phyloP scores from a whole-genome alignment of 2,329 filamentous ascomycete genomes.

The Epicoccum sorghinum region DNA sequence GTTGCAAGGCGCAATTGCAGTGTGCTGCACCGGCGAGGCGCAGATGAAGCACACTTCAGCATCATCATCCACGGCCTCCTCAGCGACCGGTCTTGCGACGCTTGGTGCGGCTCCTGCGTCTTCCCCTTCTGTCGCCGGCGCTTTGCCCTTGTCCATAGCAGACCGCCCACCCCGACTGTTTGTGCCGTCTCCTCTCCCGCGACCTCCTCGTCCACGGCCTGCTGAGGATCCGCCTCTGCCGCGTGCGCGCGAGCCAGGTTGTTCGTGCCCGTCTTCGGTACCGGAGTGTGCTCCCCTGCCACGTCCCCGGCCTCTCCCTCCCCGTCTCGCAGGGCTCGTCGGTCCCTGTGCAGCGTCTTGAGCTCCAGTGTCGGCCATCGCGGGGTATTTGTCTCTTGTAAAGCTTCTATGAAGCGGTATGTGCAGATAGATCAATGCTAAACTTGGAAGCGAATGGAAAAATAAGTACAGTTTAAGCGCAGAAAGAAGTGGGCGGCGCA shows the following conservation, averaged over 20 bases:
- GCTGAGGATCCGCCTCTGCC: slow-evolving; percentile 43
- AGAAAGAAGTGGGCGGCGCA: slow-evolving; percentile 4
- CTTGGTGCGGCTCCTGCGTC: slow-evolving; percentile 9
- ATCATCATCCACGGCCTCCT: slow-evolving; percentile 35
- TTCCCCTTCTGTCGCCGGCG: slow-evolving; percentile 20
- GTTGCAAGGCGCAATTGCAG: slow-evolving; percentile 90
- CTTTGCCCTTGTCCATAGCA: slow-evolving; percentile 38
- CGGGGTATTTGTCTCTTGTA: slow-evolving; percentile 28
- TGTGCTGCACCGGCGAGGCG: slow-evolving; percentile 85
- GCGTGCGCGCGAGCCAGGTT: slow-evolving; percentile 34
- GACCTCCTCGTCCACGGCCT: slow-evolving; percentile 40
- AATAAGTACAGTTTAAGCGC: neutral
- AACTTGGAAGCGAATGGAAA: slow-evolving; percentile 4
- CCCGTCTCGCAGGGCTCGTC: slow-evolving; percentile 35
- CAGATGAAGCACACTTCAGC: slow-evolving; percentile 95
- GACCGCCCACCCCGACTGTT: slow-evolving; percentile 31
- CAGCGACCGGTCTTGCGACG: slow-evolving; percentile 12
- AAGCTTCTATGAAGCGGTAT: slow-evolving; percentile 5
- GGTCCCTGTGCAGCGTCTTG: slow-evolving; percentile 33
- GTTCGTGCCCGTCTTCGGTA: slow-evolving; percentile 27
- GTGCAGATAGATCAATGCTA: neutral
- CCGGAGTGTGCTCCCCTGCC: slow-evolving; percentile 33
- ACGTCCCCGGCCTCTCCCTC: slow-evolving; percentile 39
- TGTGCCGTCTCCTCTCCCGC: slow-evolving; percentile 43
- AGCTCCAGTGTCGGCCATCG: slow-evolving; percentile 41